These are phyloP conservation scores for Claviceps fusiformis DNA, from an alignment of 2,329 filamentous ascomycete species.

Conservation along the genomic window DNA sequence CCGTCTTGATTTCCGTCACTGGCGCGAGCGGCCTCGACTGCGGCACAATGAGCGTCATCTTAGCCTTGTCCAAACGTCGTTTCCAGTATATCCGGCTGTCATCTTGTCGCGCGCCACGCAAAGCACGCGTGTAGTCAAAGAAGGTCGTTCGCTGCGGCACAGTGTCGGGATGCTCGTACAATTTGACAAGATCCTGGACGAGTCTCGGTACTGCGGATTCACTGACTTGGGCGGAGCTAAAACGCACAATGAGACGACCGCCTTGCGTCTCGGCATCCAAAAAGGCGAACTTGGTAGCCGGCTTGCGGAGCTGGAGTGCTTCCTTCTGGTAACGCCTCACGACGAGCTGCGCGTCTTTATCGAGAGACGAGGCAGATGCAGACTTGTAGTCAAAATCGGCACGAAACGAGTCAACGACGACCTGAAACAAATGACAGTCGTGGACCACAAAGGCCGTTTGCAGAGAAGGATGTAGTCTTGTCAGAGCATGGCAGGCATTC, in stretches of 20 bases:
- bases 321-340: conserved; percentile 28
- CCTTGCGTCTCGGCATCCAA: conserved; percentile 34
- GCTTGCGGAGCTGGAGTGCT: conserved; percentile 26
- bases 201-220: conserved; percentile 30
- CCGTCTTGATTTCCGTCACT: conserved; percentile 24
- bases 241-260: conserved; percentile 31
- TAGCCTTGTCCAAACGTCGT: conserved; percentile 28
- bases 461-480: conserved; percentile 34
- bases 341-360: conserved; percentile 24
- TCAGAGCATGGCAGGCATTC: conserved; percentile 30
- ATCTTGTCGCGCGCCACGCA: conserved; percentile 21
- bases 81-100: conserved; percentile 33
- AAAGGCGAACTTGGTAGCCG: conserved; percentile 36
- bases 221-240: conserved; percentile 37
- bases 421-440: conserved; percentile 33
- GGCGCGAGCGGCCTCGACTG: conserved; percentile 27
- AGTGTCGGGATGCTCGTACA: conserved; percentile 28
- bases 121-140: conserved; percentile 32
- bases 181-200: conserved; percentile 32
- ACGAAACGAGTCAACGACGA: conserved; percentile 27
- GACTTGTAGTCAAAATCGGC: conserved; percentile 30
- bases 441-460: conserved; percentile 39
- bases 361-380: conserved; percentile 26
- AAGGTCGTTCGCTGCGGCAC: conserved; percentile 27
- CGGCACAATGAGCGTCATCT: conserved; percentile 31